Evolutionary conservation across 2,329 filamentous ascomycete species (phyloP), one percentile per base, ranked within the genome.

Genomic region (Zymoseptoria pseudotritici): DNA sequence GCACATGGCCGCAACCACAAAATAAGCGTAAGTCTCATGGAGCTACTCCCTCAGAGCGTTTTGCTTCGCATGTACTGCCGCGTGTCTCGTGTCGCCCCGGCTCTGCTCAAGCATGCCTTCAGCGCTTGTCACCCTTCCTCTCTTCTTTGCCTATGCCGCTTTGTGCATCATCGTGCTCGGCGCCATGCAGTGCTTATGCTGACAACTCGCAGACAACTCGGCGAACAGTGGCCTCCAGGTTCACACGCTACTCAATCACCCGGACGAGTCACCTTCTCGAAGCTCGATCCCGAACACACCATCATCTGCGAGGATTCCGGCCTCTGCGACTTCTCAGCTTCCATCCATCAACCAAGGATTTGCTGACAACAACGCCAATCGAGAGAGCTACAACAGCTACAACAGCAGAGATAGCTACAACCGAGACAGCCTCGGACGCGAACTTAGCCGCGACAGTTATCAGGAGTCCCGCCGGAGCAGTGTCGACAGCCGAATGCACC

Each of bases 401-500:
- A 26, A 19, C 31, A 57, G 55, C 26, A 26, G 55, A 50, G 42
- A 50, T 36, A 63, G 61, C 53, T 63, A 63, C 56, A 61, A 67
- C 42, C 65, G 65, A 42, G 65, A 67, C 22, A 67, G 65, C 57
- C 60, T 64, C 53, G 68, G 58, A n/a, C 65, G 60, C n/a, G 64
- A 66, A 46, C 55, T 64, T 50, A 64, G 61, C 56, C 65, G 65
- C 50, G 66, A 68, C 58, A 67, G 65, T 59, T 64, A 65, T 49
- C 73, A 79, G 42, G 80, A 86, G 54, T 85, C 86, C 54, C 82
- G 88, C 60, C 83, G 89, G 56, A 89, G 90, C 75, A 92, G 89
- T 67, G 87, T 92, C 4, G 89, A 92, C 73, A 91, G 88, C 73
- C 83, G 88, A 63, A 86, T 92, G 72, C 89, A 90, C 69, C 84